A percentile compares a stretch with the other conserved stretches of the same genome.
phyloP scores from a whole-genome alignment of 2,329 filamentous ascomycete genomes.

The Ciborinia camelliae region DNA sequence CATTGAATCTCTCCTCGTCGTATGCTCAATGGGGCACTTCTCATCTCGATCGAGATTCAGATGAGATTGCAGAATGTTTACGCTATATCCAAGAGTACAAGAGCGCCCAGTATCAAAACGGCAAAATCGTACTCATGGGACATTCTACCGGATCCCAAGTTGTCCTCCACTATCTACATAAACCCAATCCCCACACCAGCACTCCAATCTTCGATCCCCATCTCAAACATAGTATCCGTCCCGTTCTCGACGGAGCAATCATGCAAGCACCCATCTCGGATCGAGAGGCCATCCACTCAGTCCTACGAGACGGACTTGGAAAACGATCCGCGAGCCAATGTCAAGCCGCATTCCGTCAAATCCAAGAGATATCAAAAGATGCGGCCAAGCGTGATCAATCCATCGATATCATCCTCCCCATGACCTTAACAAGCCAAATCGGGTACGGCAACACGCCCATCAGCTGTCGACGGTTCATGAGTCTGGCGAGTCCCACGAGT shows the following conservation, averaged over 20 bases:
- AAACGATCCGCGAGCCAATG: constrained; percentile 32
- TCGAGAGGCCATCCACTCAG: constrained; percentile 48
- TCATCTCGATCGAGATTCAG: constrained; percentile 40
- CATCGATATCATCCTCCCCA: constrained; percentile 38
- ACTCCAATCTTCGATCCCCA: constrained; percentile 9
- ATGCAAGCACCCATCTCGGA: constrained; percentile 63
- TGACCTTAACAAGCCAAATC: constrained; percentile 36
- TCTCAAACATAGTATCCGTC: constrained; percentile 39
- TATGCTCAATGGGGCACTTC: constrained; percentile 40
- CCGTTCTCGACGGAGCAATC: constrained; percentile 54
- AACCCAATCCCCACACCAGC: constrained; percentile 40
- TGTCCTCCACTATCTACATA: constrained; percentile 57
- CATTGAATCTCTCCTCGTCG: constrained; percentile 42
- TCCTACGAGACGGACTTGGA: constrained; percentile 39
- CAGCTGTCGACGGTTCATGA: constrained; percentile 38
- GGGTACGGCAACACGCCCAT: constrained; percentile 37
- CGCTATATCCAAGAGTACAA: constrained; percentile 39
- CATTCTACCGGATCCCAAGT: constrained; percentile 67
- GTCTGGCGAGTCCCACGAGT: constrained; percentile 47
- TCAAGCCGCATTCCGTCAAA: constrained; percentile 32
- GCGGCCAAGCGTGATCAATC: constrained; percentile 24
- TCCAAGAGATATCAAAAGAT: constrained; percentile 40
- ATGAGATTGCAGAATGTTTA: constrained; percentile 38
- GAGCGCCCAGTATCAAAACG: constrained; percentile 23
- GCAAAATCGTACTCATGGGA: constrained; percentile 62